Evolutionary conservation across 2,329 filamentous ascomycete genomes (phyloP).

Genomic region (Colletotrichum musicola): DNA sequence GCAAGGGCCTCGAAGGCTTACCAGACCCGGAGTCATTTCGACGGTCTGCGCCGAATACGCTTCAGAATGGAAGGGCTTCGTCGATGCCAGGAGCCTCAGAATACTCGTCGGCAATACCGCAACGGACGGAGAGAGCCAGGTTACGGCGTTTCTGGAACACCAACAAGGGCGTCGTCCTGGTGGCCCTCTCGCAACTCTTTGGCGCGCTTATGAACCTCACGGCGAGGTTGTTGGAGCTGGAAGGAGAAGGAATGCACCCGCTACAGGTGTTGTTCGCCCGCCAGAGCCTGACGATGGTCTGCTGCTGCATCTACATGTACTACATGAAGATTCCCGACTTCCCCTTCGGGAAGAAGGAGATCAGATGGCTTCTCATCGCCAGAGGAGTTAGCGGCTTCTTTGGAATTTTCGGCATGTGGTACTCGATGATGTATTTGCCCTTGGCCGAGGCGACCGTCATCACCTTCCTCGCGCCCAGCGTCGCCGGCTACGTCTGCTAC

Average conservation of each 20-base stretch:
- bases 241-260: constrained; percentile 80
- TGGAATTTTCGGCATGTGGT: constrained; percentile 83
- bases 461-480: constrained; percentile 84
- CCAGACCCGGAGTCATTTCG: constrained; percentile 50
- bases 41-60: constrained; percentile 56
- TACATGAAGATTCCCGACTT: constrained; percentile 75
- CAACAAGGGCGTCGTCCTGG: constrained; percentile 80
- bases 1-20: constrained; percentile 41
- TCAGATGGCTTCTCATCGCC: constrained; percentile 75
- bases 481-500: constrained; percentile 85
- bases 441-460: constrained; percentile 91
- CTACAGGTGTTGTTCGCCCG: constrained; percentile 87
- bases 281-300: constrained; percentile 79
- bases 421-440: constrained; percentile 78
- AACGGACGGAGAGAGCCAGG: constrained; percentile 33
- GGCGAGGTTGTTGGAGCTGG: constrained; percentile 79
- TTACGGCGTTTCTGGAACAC: constrained; percentile 63
- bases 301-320: constrained; percentile 81
- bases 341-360: constrained; percentile 75
- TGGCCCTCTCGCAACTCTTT: constrained; percentile 83
- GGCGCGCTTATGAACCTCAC: constrained; percentile 88
- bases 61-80: constrained; percentile 43
- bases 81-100: constrained; percentile 39
- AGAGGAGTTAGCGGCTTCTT: constrained; percentile 80
- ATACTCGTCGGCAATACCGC: constrained; percentile 40